Conservation (phyloP, 129 eudicot genomes). For the Arctium minus region DNA sequence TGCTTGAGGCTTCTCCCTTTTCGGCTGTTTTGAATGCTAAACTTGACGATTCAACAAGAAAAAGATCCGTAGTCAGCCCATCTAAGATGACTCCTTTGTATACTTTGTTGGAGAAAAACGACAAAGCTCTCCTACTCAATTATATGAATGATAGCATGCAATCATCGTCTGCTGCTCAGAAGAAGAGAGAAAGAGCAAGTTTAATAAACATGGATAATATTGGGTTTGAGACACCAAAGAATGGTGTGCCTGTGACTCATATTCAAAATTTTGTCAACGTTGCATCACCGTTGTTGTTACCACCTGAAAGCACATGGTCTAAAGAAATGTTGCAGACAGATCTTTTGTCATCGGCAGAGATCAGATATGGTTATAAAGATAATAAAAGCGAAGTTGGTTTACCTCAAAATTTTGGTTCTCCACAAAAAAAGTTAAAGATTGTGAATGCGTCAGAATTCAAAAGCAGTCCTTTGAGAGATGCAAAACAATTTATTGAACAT, state of each 20-base stretch:
- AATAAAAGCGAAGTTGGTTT: neutral
- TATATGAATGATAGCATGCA: slow-evolving; percentile 12
- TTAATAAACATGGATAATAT: slow-evolving; percentile 11
- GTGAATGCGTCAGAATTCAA: slow-evolving; percentile 26
- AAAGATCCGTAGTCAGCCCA: slow-evolving; percentile 18
- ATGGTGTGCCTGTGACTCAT: neutral
- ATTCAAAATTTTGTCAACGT: slow-evolving; percentile 6
- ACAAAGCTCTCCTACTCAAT: slow-evolving; percentile 2
- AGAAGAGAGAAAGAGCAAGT: slow-evolving; percentile 21
- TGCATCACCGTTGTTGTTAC: slow-evolving; percentile 30
- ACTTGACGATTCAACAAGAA: slow-evolving; percentile 28
- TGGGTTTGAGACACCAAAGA: slow-evolving; percentile 25
- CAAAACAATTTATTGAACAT: slow-evolving; percentile 1
- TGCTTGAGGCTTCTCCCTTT: slow-evolving; percentile 46
- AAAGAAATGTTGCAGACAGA: slow-evolving; percentile 18
- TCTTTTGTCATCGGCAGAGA: slow-evolving; percentile 20
- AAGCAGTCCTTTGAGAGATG: slow-evolving; percentile 27
- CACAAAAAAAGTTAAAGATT: slow-evolving; percentile 28
- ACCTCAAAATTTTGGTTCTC: slow-evolving; percentile 31
- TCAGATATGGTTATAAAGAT: slow-evolving; percentile 1
- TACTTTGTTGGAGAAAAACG: slow-evolving; percentile 13
- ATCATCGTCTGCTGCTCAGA: slow-evolving; percentile 20
- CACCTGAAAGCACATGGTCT: slow-evolving; percentile 25
- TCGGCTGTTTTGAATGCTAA: slow-evolving; percentile 38
- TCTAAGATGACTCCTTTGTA: slow-evolving; percentile 21